Evolutionary conservation across 371 early-diverging fungal genomes (phyloP).

Genomic region (Mucor indicus): DNA sequence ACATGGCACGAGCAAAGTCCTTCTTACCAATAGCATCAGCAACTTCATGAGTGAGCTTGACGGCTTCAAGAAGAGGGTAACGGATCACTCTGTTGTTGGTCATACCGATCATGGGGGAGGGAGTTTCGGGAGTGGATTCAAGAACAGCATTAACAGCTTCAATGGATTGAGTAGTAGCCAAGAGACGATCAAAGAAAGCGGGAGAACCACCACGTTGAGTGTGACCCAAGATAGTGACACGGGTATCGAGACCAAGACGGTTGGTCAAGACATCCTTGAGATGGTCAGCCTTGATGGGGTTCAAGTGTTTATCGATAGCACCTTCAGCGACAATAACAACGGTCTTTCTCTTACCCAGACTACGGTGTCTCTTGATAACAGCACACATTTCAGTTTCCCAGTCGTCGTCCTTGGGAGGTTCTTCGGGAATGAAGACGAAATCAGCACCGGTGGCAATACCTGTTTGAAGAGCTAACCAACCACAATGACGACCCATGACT

Average conservation of each 20-base stretch:
- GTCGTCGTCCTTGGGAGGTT: slow-evolving; percentile 82
- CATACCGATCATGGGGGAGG: slow-evolving; percentile 93
- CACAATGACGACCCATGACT: slow-evolving; percentile 99
- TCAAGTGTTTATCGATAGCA: slow-evolving; percentile 88
- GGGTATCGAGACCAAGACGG: slow-evolving; percentile 85
- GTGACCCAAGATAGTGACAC: slow-evolving; percentile 96
- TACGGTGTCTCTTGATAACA: slow-evolving; percentile 69
- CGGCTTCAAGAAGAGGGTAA: slow-evolving; percentile 91
- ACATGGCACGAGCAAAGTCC: slow-evolving; percentile 89
- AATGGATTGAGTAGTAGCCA: slow-evolving; percentile 92
- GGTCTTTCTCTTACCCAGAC: slow-evolving; percentile 85
- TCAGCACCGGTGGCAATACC: slow-evolving; percentile 86
- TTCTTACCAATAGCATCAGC: slow-evolving; percentile 78
- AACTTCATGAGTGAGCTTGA: slow-evolving; percentile 87
- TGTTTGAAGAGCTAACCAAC: slow-evolving; percentile 99
- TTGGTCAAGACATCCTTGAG: slow-evolving; percentile 81
- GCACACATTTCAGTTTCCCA: slow-evolving; percentile 89
- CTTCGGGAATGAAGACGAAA: slow-evolving; percentile 97
- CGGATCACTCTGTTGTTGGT: slow-evolving; percentile 81
- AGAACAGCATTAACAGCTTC: slow-evolving; percentile 97
- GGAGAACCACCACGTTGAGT: slow-evolving; percentile 99
- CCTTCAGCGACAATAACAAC: slow-evolving; percentile 98
- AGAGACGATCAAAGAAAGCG: slow-evolving; percentile 90
- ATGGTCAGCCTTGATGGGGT: slow-evolving; percentile 87
- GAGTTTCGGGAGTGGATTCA: slow-evolving; percentile 77